Evolutionary conservation across 2,329 filamentous ascomycete genomes (phyloP), one percentile per base, ranked within the genome.

Genomic region (Fusarium albidum): DNA sequence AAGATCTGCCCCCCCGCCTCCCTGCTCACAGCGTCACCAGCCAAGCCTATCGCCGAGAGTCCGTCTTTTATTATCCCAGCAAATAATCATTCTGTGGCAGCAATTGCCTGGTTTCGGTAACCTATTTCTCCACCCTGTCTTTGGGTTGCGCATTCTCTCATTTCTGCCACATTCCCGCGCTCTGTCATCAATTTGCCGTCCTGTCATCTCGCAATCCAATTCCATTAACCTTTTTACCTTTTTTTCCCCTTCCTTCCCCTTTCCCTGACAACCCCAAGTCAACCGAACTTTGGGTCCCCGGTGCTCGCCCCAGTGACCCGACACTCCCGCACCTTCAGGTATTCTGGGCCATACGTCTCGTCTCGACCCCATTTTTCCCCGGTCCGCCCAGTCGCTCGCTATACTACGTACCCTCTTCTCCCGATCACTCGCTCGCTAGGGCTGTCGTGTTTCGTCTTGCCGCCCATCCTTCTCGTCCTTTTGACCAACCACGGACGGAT

Each of bases 341-440:
- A 28, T 17, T 49, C 29, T 31, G 25, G 21, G 21, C 21, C 21
- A 21, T 44, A 26, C 32, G 39, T 26, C 10, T 44, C 26, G 25
- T 21, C 21, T 14, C 32, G 47, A 44, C 53, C 57, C 57, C 58
- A 39, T 51, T 48, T 61, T 59, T 27, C 57, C 57, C 58, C 57
- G 41, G 57, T 29, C 52, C 50, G 35, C 53, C 49, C 40, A 39
- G 41, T 37, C 57, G 34, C 52, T 56, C 49, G 38, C 18, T 51
- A 33, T 51, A 33, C 39, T 51, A 33, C 39, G 34, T 49, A 44
- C n/a, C 32, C 43, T 27, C 39, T 37, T 38, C 14, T 33, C n/a
- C n/a, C n/a, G n/a, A n/a, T n/a, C n/a, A 21, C 40, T 34, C 46
- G 33, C 56, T 45, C 55, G 52, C 52, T 21, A 7, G 5, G 7